Conservation (phyloP, 176 grass and related monocot species). For the Oryza brachyantha region DNA sequence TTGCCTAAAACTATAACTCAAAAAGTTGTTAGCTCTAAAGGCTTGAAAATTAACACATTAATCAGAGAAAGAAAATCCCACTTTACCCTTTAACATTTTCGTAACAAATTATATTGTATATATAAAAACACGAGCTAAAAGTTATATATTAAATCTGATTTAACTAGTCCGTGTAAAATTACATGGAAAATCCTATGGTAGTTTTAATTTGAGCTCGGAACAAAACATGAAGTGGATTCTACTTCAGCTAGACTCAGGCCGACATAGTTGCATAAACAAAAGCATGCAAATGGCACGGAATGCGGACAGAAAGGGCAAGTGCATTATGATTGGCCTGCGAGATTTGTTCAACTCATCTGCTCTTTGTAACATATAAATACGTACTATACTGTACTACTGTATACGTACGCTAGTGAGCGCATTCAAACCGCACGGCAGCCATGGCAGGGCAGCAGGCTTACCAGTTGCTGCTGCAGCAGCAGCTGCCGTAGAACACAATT, state of each 20-base stretch:
- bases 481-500: slow-evolving; percentile 1
- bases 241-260: not conserved
- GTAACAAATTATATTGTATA: too few species aligned
- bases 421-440: slow-evolving; percentile 9
- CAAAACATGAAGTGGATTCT: not conserved
- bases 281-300: slow-evolving; percentile 16
- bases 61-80: too few species aligned
- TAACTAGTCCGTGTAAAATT: too few species aligned
- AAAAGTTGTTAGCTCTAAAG: too few species aligned
- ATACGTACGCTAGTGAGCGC: not conserved
- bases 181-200: too few species aligned
- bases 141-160: too few species aligned
- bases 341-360: slow-evolving; percentile 7
- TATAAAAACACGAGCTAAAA: too few species aligned
- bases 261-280: not conserved
- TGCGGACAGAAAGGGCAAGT: not conserved
- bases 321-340: not conserved
- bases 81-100: too few species aligned
- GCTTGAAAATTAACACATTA: too few species aligned
- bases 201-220: not conserved
- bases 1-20: not conserved
- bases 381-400: not conserved
- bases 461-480: not conserved
- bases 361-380: slow-evolving; percentile 14
- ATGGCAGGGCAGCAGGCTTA: not conserved